Evolutionary conservation across 139 green algal genomes (phyloP), one percentile per base, ranked within the genome.

Genomic region (Tetradesmus lagerheimii): DNA sequence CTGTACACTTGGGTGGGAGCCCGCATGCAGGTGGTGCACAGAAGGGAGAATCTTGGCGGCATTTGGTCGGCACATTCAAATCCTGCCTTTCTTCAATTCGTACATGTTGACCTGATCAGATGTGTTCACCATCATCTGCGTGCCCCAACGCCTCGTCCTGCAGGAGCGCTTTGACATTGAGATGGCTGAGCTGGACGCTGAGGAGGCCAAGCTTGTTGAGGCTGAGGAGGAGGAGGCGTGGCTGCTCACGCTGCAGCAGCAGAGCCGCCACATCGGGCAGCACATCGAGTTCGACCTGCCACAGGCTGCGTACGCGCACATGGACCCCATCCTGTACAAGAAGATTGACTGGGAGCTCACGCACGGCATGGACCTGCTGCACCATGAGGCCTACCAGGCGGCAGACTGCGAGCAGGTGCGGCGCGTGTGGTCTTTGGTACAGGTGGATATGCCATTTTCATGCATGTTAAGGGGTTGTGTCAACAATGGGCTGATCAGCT

Each of bases 301-400:
- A 27, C 93, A 95, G 78, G 64, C 80, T 16, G 88, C 80, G 2
- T 37, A 94, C n/a, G 93, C 93, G 12, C 81, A 95, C 93, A 95
- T 95, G 93, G 93, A 95, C 93, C 93, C 93, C 8, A 82, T 95
- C 57, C 85, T 95, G 45, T 74, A 94, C 90, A 95, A 95, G 92
- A 95, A 95, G 93, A 92, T 95, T 62, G 93, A 95, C 86, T 95
- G 88, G 88, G 93, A 95, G 91, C 93, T 93, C 50, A 95, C 93
- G 66, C 87, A 95, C 84, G 92, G 89, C 79, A 80, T 94, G 71
- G 93, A 95, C 74, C 64, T 86, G 37, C 29, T 89, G 89, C 80
- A 89, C 57, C 81, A 89, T 4, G 81, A 89, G 89, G 89, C 53
- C 5, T 79, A 80, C 82, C 43, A 88, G 80, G 88, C 75, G 37